phyloP scores from a whole-genome alignment of 2,329 filamentous ascomycete genomes.

The Aspergillus jensenii region DNA sequence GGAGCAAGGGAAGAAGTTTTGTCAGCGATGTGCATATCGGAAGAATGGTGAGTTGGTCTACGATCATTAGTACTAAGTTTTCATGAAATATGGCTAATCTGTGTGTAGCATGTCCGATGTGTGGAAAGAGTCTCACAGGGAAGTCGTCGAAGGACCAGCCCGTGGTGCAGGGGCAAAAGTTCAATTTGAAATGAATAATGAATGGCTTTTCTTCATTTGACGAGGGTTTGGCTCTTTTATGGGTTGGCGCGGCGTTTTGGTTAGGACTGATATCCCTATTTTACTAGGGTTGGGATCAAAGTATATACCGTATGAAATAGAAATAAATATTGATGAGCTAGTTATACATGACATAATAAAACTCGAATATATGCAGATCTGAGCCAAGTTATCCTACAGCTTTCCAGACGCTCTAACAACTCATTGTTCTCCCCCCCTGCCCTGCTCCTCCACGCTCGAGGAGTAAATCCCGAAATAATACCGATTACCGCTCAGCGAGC shows the following conservation, averaged over 20 bases:
- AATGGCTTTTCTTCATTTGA: background rate
- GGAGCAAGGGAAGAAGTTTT: slow-evolving; percentile 61
- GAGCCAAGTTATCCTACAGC: slow-evolving; percentile 9
- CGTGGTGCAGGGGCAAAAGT: slow-evolving; percentile 61
- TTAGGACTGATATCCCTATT: background rate
- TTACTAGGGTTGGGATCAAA: background rate
- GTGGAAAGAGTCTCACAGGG: slow-evolving; percentile 56
- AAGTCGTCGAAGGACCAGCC: slow-evolving; percentile 50
- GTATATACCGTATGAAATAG: background rate
- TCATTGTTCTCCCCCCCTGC: background rate
- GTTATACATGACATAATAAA: slow-evolving; percentile 37
- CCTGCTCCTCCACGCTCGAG: background rate
- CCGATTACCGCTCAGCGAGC: slow-evolving; percentile 69
- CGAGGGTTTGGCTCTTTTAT: background rate
- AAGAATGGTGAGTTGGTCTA: slow-evolving; percentile 51
- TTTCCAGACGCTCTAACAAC: slow-evolving; percentile 10
- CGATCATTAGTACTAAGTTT: too few relatives aligned
- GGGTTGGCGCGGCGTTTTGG: slow-evolving; percentile 15
- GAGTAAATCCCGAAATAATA: background rate
- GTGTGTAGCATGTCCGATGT: slow-evolving; percentile 59
- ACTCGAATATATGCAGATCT: slow-evolving; percentile 38
- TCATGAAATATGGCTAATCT: slow-evolving; percentile 7
- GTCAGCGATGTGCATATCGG: slow-evolving; percentile 64
- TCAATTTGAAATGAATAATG: slow-evolving; percentile 56
- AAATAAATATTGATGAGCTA: slow-evolving; percentile 27